A percentile compares a stretch with the other conserved stretches of the same genome.
phyloP scores from a whole-genome alignment of 2,329 filamentous ascomycete species.

The Verticillium klebahnii region DNA sequence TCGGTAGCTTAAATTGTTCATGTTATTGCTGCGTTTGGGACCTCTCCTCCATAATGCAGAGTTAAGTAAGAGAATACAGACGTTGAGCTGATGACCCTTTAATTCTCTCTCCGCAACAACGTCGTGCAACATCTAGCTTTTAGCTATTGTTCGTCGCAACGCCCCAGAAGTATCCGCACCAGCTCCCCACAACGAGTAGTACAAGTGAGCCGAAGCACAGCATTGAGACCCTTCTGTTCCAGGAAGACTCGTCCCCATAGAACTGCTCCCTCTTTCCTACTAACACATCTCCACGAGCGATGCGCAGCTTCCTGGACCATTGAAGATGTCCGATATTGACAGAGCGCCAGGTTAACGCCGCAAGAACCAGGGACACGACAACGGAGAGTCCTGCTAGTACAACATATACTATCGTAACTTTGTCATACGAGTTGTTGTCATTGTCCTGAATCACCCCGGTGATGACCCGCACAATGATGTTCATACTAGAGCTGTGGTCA shows the following conservation, averaged over 20 bases:
- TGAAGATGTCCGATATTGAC: conserved; percentile 37
- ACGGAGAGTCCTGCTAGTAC: conserved; percentile 45
- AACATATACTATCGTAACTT: conserved; percentile 52
- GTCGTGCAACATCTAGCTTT: no score
- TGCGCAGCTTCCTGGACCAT: conserved; percentile 52
- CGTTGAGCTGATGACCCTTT: no score
- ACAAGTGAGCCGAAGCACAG: conserved; percentile 37
- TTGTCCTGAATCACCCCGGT: conserved; percentile 55
- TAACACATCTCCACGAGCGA: conserved; percentile 30
- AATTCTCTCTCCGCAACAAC: no score
- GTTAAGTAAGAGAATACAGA: no score
- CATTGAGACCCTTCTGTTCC: conserved; percentile 36
- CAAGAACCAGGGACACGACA: conserved; percentile 34
- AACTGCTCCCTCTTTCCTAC: background rate
- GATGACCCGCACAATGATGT: conserved; percentile 53
- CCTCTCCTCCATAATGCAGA: no score
- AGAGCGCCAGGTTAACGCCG: conserved; percentile 13
- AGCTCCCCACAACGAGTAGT: conserved; percentile 44
- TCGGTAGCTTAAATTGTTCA: no score
- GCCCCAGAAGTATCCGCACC: conserved; percentile 57
- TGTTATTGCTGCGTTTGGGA: no score
- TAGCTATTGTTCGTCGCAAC: conserved; percentile 46
- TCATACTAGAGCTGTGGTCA: conserved; percentile 38
- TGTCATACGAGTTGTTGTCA: conserved; percentile 50
- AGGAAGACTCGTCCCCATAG: conserved; percentile 28